Percentiles rank a stretch among this genome's conserved stretches.
phyloP scores from a whole-genome alignment of 2,329 filamentous ascomycete genomes.

The Clonostachys rhizophaga region DNA sequence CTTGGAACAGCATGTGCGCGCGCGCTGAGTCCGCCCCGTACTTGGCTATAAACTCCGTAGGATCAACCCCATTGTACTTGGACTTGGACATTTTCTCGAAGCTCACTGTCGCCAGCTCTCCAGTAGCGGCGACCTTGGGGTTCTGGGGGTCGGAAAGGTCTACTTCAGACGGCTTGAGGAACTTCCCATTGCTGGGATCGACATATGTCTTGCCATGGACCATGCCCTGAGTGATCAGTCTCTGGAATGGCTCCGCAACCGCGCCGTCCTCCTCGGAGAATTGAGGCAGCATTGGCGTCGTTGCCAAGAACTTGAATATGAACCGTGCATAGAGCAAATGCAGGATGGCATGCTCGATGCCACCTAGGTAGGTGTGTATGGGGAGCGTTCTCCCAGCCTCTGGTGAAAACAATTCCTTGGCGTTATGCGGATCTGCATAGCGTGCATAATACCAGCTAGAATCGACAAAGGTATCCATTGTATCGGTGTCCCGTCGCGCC shows the following conservation, averaged over 20 bases:
- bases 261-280: constrained; percentile 19
- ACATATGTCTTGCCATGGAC: constrained; percentile 83
- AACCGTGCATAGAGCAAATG: constrained; percentile 88
- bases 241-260: constrained; percentile 70
- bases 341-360: constrained; percentile 86
- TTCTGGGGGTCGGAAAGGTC: constrained; percentile 51
- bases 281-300: constrained; percentile 41
- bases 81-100: constrained; percentile 96
- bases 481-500: constrained; percentile 82
- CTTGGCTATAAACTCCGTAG: constrained; percentile 63
- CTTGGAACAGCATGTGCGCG: constrained; percentile 85
- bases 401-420: constrained; percentile 55
- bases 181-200: constrained; percentile 69
- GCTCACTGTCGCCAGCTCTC: constrained; percentile 52
- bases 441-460: constrained; percentile 92
- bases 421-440: constrained; percentile 68
- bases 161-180: constrained; percentile 72
- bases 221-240: constrained; percentile 88
- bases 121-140: constrained; percentile 60
- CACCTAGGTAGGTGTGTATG: constrained; percentile 85
- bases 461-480: constrained; percentile 95
- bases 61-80: constrained; percentile 88
- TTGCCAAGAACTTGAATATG: constrained; percentile 79
- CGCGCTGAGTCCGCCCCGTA: constrained; percentile 82
- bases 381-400: constrained; percentile 57